Evolutionary conservation across 805 yeast species (phyloP).

Genomic region (Spathaspora arborariae): DNA sequence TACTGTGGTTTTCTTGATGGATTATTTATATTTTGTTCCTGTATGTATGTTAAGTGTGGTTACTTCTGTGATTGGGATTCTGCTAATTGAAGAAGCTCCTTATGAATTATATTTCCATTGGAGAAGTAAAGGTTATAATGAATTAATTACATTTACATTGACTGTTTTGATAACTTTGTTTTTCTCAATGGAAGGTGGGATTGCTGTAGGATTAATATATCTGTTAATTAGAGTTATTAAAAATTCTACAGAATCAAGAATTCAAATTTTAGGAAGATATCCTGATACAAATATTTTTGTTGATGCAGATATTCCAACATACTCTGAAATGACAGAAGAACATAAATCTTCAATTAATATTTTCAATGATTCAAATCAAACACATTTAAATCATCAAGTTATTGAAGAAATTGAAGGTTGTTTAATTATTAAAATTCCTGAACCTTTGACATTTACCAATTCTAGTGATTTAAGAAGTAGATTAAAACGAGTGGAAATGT

Average conservation of each 20-base stretch:
- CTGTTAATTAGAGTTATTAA: constrained; percentile 67
- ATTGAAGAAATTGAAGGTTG: constrained; percentile 44
- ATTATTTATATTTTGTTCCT: constrained; percentile 70
- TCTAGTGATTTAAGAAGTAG: constrained; percentile 36
- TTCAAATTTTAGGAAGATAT: constrained; percentile 42
- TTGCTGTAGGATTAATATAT: constrained; percentile 79
- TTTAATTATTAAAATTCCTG: constrained; percentile 40
- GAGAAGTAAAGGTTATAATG: constrained; percentile 71
- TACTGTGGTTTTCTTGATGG: constrained; percentile 57
- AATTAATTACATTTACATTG: constrained; percentile 47
- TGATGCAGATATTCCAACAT: constrained; percentile 34
- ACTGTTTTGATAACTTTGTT: constrained; percentile 38
- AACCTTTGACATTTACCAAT: constrained; percentile 42
- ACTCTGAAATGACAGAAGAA: constrained; percentile 4
- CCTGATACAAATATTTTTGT: constrained; percentile 39
- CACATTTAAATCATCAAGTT: constrained; percentile 31
- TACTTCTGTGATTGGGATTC: constrained; percentile 66
- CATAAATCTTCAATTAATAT: constrained; percentile 22
- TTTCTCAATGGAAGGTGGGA: constrained; percentile 82
- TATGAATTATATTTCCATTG: constrained; percentile 70
- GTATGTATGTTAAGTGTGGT: constrained; percentile 75
- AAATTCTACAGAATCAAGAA: constrained; percentile 39
- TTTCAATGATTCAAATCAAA: constrained; percentile 32
- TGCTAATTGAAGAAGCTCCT: constrained; percentile 77
- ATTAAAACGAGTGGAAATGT: constrained; percentile 37